Evolutionary conservation across 352 stramenopile genomes (phyloP).

Genomic region (Phytophthora colocasiae): DNA sequence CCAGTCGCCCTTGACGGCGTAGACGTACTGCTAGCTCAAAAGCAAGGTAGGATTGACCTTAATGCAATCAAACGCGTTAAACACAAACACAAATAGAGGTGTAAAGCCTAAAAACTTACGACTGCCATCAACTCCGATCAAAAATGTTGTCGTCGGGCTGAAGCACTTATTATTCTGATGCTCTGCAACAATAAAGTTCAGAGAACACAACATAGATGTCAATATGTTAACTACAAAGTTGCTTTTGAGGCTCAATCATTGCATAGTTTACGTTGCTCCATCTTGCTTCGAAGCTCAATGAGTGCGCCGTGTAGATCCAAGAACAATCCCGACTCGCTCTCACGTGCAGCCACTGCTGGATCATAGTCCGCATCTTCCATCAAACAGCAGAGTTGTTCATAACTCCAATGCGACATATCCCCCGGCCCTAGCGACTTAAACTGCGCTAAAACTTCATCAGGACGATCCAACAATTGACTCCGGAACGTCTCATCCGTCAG

Average conservation of each 20-base stretch:
- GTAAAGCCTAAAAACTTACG: conserved; percentile 40
- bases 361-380: conserved; percentile 68
- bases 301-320: conserved; percentile 61
- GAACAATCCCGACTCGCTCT: conserved; percentile 72
- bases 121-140: conserved; percentile 71
- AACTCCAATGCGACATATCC: conserved; percentile 42
- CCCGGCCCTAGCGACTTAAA: conserved; percentile 32
- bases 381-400: conserved; percentile 56
- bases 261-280: conserved; percentile 34
- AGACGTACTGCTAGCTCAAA: conserved; percentile 58
- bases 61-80: not conserved
- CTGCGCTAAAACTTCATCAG: conserved; percentile 44
- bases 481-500: conserved; percentile 58
- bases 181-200: conserved; percentile 22
- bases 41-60: conserved; percentile 69
- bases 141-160: conserved; percentile 50
- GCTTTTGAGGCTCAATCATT: not conserved
- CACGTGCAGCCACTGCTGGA: conserved; percentile 50
- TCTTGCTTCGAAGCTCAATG: conserved; percentile 36
- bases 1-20: conserved; percentile 55
- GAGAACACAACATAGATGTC: too few relatives aligned
- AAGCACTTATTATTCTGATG: conserved; percentile 49
- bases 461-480: conserved; percentile 45
- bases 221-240: too few relatives aligned
- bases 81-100: not conserved